Percentiles rank a stretch among this genome's conserved stretches.
Evolutionary conservation across 495 filamentous ascomycete genomes (phyloP).

Genomic region (Monascus purpureus): DNA sequence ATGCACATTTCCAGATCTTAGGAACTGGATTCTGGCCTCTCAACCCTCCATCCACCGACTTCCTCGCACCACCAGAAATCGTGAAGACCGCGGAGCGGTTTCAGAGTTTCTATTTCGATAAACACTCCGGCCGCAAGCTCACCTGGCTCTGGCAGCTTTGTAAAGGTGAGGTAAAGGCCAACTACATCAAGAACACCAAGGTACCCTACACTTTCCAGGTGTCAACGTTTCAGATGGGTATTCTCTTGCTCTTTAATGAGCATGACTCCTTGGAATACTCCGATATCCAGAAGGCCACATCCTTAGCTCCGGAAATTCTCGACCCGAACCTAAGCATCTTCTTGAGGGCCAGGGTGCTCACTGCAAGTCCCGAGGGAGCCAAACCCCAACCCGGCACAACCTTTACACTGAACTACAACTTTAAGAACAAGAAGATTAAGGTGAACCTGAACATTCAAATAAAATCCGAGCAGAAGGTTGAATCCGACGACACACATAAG

Average conservation of each 20-base stretch:
- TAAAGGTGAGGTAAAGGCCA: slow-evolving; percentile 92
- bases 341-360: slow-evolving; percentile 80
- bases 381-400: slow-evolving; percentile 64
- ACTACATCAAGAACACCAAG: slow-evolving; percentile 78
- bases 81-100: slow-evolving; percentile 79
- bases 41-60: slow-evolving; percentile 66
- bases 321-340: slow-evolving; percentile 75
- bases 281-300: slow-evolving; percentile 69
- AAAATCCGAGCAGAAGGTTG: slow-evolving; percentile 88
- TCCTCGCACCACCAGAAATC: slow-evolving; percentile 75
- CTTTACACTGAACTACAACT: slow-evolving; percentile 78
- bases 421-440: slow-evolving; percentile 95
- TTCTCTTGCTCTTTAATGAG: slow-evolving; percentile 93
- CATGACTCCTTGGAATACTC: slow-evolving; percentile 72
- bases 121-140: slow-evolving; percentile 90
- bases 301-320: slow-evolving; percentile 61
- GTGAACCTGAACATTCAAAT: slow-evolving; percentile 92
- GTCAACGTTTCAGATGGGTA: slow-evolving; percentile 93
- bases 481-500: slow-evolving; percentile 95
- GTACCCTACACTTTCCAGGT: slow-evolving; percentile 95
- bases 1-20: slow-evolving; percentile 73
- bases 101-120: slow-evolving; percentile 80
- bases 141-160: slow-evolving; percentile 98
- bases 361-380: slow-evolving; percentile 49
- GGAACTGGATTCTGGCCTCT: slow-evolving; percentile 98